Conservation (phyloP, 2,329 filamentous ascomycete species). For the Dactylellina haptotyla region DNA sequence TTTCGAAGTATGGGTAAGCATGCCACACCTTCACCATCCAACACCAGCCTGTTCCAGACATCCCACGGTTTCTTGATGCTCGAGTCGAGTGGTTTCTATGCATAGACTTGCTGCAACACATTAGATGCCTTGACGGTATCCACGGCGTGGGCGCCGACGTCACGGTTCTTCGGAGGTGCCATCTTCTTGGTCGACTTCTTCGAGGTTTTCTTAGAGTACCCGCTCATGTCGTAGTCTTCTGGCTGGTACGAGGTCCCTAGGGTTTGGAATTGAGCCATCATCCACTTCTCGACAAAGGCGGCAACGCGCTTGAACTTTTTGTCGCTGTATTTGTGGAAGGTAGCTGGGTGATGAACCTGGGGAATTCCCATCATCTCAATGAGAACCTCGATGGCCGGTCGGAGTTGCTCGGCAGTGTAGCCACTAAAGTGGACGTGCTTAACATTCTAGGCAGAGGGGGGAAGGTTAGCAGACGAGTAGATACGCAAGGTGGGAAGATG, state of each 20-base stretch:
- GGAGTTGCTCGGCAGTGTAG: conserved; percentile 87
- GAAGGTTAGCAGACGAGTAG: background rate
- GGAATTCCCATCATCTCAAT: conserved; percentile 88
- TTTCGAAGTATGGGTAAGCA: background rate
- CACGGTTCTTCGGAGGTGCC: background rate
- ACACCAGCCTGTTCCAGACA: background rate
- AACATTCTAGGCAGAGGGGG: conserved; percentile 68
- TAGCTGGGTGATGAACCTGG: conserved; percentile 80
- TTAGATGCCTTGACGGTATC: no score
- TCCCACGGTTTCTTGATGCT: background rate
- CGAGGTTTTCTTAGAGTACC: background rate
- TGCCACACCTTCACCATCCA: background rate
- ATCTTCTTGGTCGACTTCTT: background rate
- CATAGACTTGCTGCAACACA: background rate
- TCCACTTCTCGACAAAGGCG: conserved; percentile 78
- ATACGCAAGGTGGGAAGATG: background rate
- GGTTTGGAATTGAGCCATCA: conserved; percentile 62
- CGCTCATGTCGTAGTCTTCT: background rate
- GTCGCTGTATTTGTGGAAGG: conserved; percentile 92
- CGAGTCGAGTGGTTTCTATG: background rate
- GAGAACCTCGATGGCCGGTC: conserved; percentile 78
- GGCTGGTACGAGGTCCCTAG: background rate
- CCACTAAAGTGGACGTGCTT: conserved; percentile 92
- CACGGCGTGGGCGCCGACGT: no score
- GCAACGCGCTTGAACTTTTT: conserved; percentile 87